phyloP scores from a whole-genome alignment of 441 rosid species.

The Breynia disticha region DNA sequence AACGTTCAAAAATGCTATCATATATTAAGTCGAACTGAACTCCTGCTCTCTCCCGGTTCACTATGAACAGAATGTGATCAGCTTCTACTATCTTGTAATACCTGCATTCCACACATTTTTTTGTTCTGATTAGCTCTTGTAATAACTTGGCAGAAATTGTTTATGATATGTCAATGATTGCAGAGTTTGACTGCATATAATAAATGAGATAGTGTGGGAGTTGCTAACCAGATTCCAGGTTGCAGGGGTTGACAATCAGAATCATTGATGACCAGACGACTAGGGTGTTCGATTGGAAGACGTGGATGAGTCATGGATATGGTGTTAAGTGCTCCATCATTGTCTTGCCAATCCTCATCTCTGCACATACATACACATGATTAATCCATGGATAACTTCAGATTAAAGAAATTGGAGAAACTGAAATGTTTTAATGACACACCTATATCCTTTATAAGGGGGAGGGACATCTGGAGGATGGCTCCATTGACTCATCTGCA shows the following conservation, averaged over 20 bases:
- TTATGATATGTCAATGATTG: too few species aligned
- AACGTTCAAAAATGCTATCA: slow-evolving; percentile 80
- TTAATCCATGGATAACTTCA: neutral
- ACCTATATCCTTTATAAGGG: slow-evolving; percentile 96
- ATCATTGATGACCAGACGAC: slow-evolving; percentile 40
- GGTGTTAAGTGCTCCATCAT: slow-evolving; percentile 92
- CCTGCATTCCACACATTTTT: slow-evolving; percentile 37
- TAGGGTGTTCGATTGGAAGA: slow-evolving; percentile 69
- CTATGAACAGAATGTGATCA: slow-evolving; percentile 76
- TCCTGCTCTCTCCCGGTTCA: slow-evolving; percentile 90
- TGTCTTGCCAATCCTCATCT: slow-evolving; percentile 96
- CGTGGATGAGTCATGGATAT: slow-evolving; percentile 93
- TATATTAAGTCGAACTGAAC: slow-evolving; percentile 77
- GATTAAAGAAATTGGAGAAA: too few species aligned
- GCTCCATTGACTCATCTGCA: slow-evolving; percentile 84
- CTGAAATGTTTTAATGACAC: neutral
- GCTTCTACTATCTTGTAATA: slow-evolving; percentile 90
- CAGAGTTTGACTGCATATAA: too few species aligned
- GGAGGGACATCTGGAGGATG: slow-evolving; percentile 56
- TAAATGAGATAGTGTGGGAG: neutral
- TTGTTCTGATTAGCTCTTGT: slow-evolving; percentile 1
- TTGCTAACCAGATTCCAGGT: slow-evolving; percentile 80
- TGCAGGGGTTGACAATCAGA: slow-evolving; percentile 55
- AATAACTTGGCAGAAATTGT: too few species aligned
- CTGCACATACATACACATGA: slow-evolving; percentile 25